These are phyloP conservation scores for Pyrenophora graminea DNA, from an alignment of 2,329 filamentous ascomycete species.

Conservation along the genomic window DNA sequence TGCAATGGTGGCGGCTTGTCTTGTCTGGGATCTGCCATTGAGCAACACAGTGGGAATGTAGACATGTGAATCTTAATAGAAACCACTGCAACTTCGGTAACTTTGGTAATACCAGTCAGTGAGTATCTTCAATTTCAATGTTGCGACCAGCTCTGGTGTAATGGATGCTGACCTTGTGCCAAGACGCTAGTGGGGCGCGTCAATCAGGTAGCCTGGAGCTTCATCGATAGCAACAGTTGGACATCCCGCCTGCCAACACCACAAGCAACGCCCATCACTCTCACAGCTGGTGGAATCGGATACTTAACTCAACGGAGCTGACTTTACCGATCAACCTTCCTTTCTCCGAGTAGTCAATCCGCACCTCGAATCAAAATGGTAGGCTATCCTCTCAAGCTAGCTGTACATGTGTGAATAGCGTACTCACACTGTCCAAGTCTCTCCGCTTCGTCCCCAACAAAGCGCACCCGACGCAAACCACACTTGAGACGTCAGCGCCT, in stretches of 20 bases:
- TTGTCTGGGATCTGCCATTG: constrained; percentile 40
- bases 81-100: too few species aligned
- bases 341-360: not conserved
- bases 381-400: constrained; percentile 7
- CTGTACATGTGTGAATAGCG: constrained; percentile 3
- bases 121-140: too few species aligned
- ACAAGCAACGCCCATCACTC: not conserved
- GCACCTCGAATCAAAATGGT: constrained; percentile 18
- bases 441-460: constrained; percentile 84
- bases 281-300: not conserved
- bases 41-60: constrained; percentile 28
- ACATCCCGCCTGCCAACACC: constrained; percentile 10
- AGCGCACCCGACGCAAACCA: constrained; percentile 61
- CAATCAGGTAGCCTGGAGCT: constrained; percentile 28
- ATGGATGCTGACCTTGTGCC: constrained; percentile 16
- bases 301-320: not conserved
- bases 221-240: constrained; percentile 12
- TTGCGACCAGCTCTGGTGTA: not conserved
- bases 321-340: not conserved
- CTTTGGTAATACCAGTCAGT: too few species aligned
- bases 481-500: constrained; percentile 68
- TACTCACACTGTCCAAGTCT: constrained; percentile 58
- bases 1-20: constrained; percentile 63
- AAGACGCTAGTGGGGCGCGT: constrained; percentile 41
- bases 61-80: not conserved